phyloP scores from a whole-genome alignment of 345 rosid genomes.

The Stellera chamaejasme region DNA sequence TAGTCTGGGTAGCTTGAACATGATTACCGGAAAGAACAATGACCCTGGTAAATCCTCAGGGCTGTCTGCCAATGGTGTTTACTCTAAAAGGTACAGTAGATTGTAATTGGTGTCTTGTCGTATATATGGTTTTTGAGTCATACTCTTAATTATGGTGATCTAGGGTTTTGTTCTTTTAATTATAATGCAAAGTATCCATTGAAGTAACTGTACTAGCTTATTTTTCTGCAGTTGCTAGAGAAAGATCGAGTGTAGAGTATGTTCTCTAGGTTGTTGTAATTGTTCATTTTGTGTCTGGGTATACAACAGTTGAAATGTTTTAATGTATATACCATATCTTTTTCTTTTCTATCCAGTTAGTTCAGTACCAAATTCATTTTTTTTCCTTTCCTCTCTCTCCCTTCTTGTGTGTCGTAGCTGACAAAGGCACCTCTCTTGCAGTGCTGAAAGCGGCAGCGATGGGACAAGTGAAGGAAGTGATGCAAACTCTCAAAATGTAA shows the following conservation, averaged over 20 bases:
- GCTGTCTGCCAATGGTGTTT: constrained; percentile 72
- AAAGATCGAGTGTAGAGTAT: too few relatives aligned
- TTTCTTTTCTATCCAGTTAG: too few relatives aligned
- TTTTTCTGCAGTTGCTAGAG: neutral
- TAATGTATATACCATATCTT: too few relatives aligned
- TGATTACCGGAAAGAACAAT: constrained; percentile 79
- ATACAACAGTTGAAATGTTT: too few relatives aligned
- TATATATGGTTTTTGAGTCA: neutral
- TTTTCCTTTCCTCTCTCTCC: too few relatives aligned
- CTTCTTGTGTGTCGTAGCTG: constrained; percentile 16
- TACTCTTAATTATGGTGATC: neutral
- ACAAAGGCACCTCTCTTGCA: constrained; percentile 22
- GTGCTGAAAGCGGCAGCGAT: constrained; percentile 91
- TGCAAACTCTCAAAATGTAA: constrained; percentile 83
- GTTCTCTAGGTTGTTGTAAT: too few relatives aligned
- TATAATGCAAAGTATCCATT: neutral
- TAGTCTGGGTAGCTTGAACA: constrained; percentile 92
- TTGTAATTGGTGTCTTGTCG: constrained; percentile 1
- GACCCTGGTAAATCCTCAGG: constrained; percentile 65
- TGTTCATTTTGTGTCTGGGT: too few relatives aligned
- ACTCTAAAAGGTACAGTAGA: constrained; percentile 68
- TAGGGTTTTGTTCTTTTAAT: constrained; percentile 1
- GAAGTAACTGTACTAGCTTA: neutral
- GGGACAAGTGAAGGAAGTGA: constrained; percentile 99
- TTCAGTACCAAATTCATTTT: neutral